Evolutionary conservation across 2,329 filamentous ascomycete species (phyloP).

Genomic region (Fusarium kyushuense): DNA sequence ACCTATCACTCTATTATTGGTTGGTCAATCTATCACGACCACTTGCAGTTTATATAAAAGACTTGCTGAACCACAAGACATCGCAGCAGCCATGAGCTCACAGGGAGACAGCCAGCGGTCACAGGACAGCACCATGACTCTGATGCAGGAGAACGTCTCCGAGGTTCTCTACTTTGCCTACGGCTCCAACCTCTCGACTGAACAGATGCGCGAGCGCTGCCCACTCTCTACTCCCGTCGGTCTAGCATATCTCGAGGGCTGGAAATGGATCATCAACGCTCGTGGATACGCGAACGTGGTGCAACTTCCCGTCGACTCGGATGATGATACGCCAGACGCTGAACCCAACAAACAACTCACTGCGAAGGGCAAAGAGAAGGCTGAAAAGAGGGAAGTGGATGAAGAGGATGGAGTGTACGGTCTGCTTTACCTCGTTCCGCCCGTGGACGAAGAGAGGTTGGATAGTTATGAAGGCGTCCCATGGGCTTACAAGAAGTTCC

Average conservation of each 20-base stretch:
- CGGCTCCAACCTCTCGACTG: constrained; percentile 75
- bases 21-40: not conserved
- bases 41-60: constrained; percentile 7
- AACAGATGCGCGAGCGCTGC: constrained; percentile 74
- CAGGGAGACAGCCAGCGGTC: constrained; percentile 52
- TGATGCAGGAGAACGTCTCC: constrained; percentile 52
- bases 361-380: constrained; percentile 23
- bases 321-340: constrained; percentile 16
- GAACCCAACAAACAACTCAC: constrained; percentile 3
- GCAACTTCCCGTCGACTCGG: constrained; percentile 35
- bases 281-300: constrained; percentile 78
- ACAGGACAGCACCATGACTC: constrained; percentile 53
- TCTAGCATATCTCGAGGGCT: constrained; percentile 67
- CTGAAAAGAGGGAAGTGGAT: not conserved
- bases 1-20: not conserved
- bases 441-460: constrained; percentile 63
- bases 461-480: constrained; percentile 74
- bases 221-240: constrained; percentile 67
- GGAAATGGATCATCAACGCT: constrained; percentile 74
- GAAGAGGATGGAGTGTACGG: constrained; percentile 64
- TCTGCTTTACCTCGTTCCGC: constrained; percentile 65
- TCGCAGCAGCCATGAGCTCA: constrained; percentile 44
- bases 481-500: constrained; percentile 67
- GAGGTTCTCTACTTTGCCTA: constrained; percentile 75
- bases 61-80: not conserved